phyloP scores from a whole-genome alignment of 179 eudicot species.

The Silene noctiflora region DNA sequence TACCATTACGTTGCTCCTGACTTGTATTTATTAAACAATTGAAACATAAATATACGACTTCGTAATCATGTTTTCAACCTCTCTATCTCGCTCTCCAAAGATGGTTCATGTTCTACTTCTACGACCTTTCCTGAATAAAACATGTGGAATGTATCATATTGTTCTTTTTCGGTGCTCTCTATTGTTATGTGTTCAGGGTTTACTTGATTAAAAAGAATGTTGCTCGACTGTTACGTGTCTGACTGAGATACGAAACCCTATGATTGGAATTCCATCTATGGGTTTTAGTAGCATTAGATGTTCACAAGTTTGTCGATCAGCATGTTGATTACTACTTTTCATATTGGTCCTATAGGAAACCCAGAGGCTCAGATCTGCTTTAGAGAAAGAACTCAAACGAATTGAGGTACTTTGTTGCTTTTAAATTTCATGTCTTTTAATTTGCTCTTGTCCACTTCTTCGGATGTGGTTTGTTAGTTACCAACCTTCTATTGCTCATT shows the following conservation, averaged over 20 bases:
- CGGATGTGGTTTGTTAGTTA: too few relatives aligned
- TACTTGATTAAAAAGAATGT: background rate
- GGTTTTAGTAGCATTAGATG: background rate
- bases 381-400: slow-evolving; percentile 50
- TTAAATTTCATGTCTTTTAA: background rate
- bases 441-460: background rate
- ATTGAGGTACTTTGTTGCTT: slow-evolving; percentile 42
- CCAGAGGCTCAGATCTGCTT: slow-evolving; percentile 53
- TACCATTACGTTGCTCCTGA: background rate
- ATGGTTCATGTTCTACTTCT: background rate
- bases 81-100: background rate
- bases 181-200: too few relatives aligned
- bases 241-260: too few relatives aligned
- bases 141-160: too few relatives aligned
- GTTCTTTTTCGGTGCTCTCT: too few relatives aligned
- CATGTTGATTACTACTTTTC: slow-evolving; percentile 18
- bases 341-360: slow-evolving; percentile 49
- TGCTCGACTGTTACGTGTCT: background rate
- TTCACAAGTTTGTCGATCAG: background rate
- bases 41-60: background rate
- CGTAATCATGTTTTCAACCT: background rate
- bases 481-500: too few relatives aligned
- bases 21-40: background rate
- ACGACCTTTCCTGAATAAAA: too few relatives aligned
- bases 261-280: too few relatives aligned